These are phyloP conservation scores for Teratosphaeria nubilosa DNA, from an alignment of 2,329 filamentous ascomycete genomes.

Conservation along the genomic window DNA sequence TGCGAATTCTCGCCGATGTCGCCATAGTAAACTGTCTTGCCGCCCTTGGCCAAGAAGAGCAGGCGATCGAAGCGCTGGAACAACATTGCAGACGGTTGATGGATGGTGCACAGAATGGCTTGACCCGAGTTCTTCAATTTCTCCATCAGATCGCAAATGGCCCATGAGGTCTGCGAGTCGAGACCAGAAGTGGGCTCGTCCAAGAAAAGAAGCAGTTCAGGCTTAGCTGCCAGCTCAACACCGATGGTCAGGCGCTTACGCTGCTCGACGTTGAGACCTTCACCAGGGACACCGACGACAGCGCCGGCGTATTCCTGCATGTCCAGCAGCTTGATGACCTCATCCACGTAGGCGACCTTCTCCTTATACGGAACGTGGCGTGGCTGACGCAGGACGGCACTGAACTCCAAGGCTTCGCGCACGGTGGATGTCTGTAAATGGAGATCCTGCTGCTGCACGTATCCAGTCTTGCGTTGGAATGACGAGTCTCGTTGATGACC, in stretches of 20 bases:
- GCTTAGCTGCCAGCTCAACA: constrained; percentile 91
- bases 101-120: constrained; percentile 92
- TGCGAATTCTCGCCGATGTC: constrained; percentile 63
- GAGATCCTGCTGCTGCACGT: constrained; percentile 87
- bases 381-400: constrained; percentile 75
- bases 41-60: constrained; percentile 66
- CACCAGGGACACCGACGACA: constrained; percentile 79
- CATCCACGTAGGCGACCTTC: constrained; percentile 78
- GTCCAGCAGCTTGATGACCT: constrained; percentile 81
- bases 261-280: constrained; percentile 64
- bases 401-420: constrained; percentile 78
- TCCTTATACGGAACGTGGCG: constrained; percentile 60
- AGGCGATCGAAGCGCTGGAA: constrained; percentile 85
- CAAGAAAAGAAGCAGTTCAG: constrained; percentile 78
- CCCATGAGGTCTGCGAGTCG: constrained; percentile 88
- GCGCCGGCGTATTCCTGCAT: constrained; percentile 88
- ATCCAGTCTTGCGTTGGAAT: constrained; percentile 87
- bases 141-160: constrained; percentile 77
- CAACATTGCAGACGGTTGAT: constrained; percentile 91
- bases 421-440: constrained; percentile 78
- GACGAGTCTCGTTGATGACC: constrained; percentile 63
- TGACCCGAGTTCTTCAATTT: constrained; percentile 83
- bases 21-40: constrained; percentile 72
- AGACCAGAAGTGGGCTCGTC: constrained; percentile 93
- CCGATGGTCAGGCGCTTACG: constrained; percentile 78